Evolutionary conservation across 108 stramenopile genomes (phyloP).

Genomic region (Bacterosira constricta): DNA sequence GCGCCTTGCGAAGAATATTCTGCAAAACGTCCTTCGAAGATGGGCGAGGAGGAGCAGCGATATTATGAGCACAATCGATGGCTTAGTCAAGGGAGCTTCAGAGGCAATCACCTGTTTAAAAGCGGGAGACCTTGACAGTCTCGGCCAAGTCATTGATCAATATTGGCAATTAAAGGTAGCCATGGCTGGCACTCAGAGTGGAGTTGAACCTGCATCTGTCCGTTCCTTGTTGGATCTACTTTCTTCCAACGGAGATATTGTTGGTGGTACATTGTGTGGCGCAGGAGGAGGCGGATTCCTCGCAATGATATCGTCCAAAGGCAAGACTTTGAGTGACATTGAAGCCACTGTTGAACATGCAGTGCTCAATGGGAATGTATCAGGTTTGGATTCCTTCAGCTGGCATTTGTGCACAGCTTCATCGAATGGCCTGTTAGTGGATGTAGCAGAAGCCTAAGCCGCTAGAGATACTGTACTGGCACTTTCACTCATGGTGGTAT

Average conservation of each 20-base stretch:
- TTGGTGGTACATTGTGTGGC: conserved; percentile 71
- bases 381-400: conserved; percentile 26
- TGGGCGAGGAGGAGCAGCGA: conserved; percentile 70
- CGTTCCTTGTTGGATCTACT: conserved; percentile 46
- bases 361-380: background rate
- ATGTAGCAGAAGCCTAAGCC: conserved; percentile 4
- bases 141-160: conserved; percentile 59
- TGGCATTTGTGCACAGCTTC: conserved; percentile 57
- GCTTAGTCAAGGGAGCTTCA: conserved; percentile 62
- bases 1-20: conserved; percentile 82
- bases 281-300: conserved; percentile 86
- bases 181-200: conserved; percentile 82
- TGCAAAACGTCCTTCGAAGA: conserved; percentile 72
- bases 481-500: background rate
- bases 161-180: conserved; percentile 81
- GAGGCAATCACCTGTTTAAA: conserved; percentile 52
- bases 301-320: conserved; percentile 46
- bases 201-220: conserved; percentile 62
- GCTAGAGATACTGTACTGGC: too few relatives aligned
- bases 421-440: conserved; percentile 47
- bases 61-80: conserved; percentile 61
- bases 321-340: conserved; percentile 23
- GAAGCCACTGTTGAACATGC: conserved; percentile 9
- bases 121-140: conserved; percentile 50
- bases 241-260: conserved; percentile 29